Evolutionary conservation across 225 moss, liverwort and hornwort species (phyloP).

Genomic region (Pseudisothecium myosuroides): DNA sequence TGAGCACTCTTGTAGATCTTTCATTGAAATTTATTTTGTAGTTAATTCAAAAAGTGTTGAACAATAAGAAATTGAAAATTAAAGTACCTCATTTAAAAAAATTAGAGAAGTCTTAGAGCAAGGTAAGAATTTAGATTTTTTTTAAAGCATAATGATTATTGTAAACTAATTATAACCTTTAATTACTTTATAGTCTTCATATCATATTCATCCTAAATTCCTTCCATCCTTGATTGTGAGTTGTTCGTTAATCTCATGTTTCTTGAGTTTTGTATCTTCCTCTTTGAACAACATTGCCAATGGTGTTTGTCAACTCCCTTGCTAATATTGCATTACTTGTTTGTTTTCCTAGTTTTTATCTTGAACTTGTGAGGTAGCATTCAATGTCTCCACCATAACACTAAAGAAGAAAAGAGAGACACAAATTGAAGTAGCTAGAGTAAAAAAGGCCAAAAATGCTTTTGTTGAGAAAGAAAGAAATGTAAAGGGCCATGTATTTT

Average conservation of each 20-base stretch:
- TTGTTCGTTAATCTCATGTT: background rate
- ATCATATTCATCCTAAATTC: background rate
- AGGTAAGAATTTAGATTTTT: background rate
- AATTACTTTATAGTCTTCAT: too few species aligned
- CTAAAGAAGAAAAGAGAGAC: background rate
- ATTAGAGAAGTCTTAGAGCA: background rate
- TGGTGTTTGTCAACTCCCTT: accelerated
- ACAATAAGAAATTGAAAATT: accelerated
- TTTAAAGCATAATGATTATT: background rate
- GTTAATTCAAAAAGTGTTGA: background rate
- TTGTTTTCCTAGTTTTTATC: background rate
- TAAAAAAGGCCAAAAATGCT: accelerated
- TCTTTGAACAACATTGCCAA: too few species aligned
- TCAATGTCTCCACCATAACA: background rate
- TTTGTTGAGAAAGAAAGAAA: background rate
- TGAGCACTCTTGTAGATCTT: accelerated
- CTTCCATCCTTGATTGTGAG: background rate
- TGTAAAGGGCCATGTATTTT: too few species aligned
- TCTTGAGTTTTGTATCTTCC: background rate
- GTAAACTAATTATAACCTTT: background rate
- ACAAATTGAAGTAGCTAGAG: too few species aligned
- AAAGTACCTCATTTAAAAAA: background rate
- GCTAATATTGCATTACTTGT: background rate
- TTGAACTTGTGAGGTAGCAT: accelerated
- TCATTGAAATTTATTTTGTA: background rate